Percentiles rank a stretch among this genome's conserved stretches.
phyloP scores from a whole-genome alignment of 1,139 yeast species.

The Blastobotrys arbuscula region DNA sequence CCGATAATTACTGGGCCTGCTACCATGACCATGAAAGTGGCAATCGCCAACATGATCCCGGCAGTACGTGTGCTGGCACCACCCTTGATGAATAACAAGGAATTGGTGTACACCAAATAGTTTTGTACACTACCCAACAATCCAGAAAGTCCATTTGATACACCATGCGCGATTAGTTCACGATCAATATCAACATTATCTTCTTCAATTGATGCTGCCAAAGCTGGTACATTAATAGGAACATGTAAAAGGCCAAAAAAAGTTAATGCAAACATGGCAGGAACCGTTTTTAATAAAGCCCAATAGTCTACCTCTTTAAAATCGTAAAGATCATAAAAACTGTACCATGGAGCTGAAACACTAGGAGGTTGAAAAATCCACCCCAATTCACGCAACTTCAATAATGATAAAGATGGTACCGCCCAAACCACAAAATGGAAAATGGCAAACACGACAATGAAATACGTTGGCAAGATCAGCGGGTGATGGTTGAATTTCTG shows the following conservation, averaged over 20 bases:
- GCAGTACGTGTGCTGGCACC: conserved; percentile 90
- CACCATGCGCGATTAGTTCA: conserved; percentile 91
- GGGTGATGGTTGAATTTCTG: conserved; percentile 64
- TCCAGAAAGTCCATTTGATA: conserved; percentile 86
- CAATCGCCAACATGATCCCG: conserved; percentile 77
- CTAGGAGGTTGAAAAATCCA: conserved; percentile 75
- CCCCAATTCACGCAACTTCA: conserved; percentile 60
- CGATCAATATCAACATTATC: conserved; percentile 79
- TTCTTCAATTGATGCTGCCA: conserved; percentile 85
- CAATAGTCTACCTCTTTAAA: conserved; percentile 69
- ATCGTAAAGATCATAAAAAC: conserved; percentile 68
- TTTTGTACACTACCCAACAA: conserved; percentile 83
- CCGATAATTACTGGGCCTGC: conserved; percentile 93
- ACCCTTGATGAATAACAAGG: conserved; percentile 83
- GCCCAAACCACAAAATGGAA: conserved; percentile 65
- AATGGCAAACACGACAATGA: conserved; percentile 59
- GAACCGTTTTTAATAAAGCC: conserved; percentile 62
- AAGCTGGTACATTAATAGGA: conserved; percentile 95
- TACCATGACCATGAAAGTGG: conserved; percentile 74
- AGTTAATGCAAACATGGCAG: conserved; percentile 92
- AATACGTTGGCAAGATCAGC: conserved; percentile 72
- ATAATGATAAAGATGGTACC: conserved; percentile 61
- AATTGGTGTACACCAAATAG: conserved; percentile 89
- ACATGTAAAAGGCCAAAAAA: conserved; percentile 94
- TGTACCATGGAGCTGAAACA: conserved; percentile 79